These are phyloP conservation scores for Curvularia spicifera DNA, from an alignment of 2,329 filamentous ascomycete species.

Conservation along the genomic window DNA sequence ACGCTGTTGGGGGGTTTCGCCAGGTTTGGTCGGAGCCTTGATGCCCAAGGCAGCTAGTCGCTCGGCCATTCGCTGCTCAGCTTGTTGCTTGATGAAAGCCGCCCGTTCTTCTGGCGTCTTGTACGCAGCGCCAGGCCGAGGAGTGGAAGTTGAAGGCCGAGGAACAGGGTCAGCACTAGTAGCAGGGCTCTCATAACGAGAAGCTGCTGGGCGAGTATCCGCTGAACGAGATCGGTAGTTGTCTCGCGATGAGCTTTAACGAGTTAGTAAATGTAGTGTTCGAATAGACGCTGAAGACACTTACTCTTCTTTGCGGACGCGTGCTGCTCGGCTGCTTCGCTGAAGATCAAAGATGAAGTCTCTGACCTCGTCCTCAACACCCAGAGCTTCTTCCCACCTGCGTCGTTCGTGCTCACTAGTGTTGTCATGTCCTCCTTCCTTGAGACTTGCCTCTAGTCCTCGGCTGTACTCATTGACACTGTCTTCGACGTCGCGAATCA, in stretches of 20 bases:
- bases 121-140: constrained; percentile 73
- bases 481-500: constrained; percentile 96
- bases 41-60: constrained; percentile 91
- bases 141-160: constrained; percentile 60
- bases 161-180: constrained; percentile 56
- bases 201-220: constrained; percentile 38
- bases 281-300: constrained; percentile 24
- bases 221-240: constrained; percentile 49
- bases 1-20: constrained; percentile 82
- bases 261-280: constrained; percentile 17
- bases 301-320: constrained; percentile 68
- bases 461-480: constrained; percentile 88
- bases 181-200: constrained; percentile 60
- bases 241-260: constrained; percentile 37
- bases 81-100: constrained; percentile 95
- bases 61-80: constrained; percentile 95
- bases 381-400: constrained; percentile 93
- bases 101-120: constrained; percentile 92
- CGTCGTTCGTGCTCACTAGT: constrained; percentile 87
- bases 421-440: constrained; percentile 76
- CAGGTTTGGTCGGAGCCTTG: constrained; percentile 78
- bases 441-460: constrained; percentile 84
- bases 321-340: constrained; percentile 78
- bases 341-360: constrained; percentile 98
- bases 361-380: constrained; percentile 94